Base-by-base conservation (phyloP, 1,284 basidiomycete species). In the Moesziomyces aphidis region DNA sequence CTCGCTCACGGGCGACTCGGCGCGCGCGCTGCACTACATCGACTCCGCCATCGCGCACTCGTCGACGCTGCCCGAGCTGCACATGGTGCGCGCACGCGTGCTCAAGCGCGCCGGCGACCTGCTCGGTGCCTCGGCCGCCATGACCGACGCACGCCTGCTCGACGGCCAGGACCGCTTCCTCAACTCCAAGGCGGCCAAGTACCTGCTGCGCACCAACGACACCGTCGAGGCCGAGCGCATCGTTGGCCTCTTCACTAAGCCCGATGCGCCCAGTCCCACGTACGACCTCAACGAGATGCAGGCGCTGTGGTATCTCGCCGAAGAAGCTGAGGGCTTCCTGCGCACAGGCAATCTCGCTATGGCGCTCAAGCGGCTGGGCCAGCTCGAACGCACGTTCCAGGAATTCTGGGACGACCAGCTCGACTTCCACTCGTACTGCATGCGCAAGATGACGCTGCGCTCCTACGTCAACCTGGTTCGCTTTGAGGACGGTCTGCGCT, bases 141-240 rank as follows among this genome's bases (percentile, higher is more conserved):
- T 96, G 86, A 91, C 96, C 77, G 91, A 93, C 28, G 95, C 96
- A 0, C 88, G 95, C 50, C 84, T 89, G 23, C 86, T 99, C 45
- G 97, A 99, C 84, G 91, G 94, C 0, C 97, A 99, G 85, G 97
- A 99, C 85, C 88, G 97, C 42, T 98, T 95, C 87, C 86, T 99
- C 78, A 99, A 99, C 86, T 93, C 92, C 50, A 99, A 99, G 85
- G 89, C 90, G 50, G 95, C 91, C 1, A 98, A 98, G 85, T 99
- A 99, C 84, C 88, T 91, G 68, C 85, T 99, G 46, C 88, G 95
- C 46, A 93, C 91, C 1, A 87, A 73, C 56, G 26, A 93, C 76
- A 85, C 92, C 1, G 89, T 90, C 23, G 92, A 75, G 49, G 72
- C 76, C 57, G 62, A 78, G 58, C 26, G 56, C 22, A 44, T 74